Percentiles rank a stretch among this genome's conserved stretches.
Evolutionary conservation across 2,329 filamentous ascomycete genomes (phyloP).

Genomic region (Sclerotinia sclerotiorum): DNA sequence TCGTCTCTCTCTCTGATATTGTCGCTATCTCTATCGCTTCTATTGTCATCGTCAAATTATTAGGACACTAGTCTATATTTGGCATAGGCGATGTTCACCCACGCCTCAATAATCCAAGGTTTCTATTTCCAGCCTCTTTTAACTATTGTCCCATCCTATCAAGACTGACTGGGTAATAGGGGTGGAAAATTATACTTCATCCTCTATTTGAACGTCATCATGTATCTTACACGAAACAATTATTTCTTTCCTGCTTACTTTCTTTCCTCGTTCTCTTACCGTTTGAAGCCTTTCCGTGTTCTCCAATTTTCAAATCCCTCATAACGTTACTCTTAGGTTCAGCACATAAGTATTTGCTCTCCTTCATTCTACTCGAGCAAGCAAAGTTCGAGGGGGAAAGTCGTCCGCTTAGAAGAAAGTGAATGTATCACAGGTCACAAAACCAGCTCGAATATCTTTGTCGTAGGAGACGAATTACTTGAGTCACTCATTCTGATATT

Average conservation of each 20-base stretch:
- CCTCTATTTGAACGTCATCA: conserved; percentile 19
- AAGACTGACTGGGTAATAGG: conserved; percentile 15
- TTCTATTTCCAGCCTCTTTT: conserved; percentile 22
- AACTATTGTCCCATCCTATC: conserved; percentile 1
- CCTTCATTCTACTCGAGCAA: neutral
- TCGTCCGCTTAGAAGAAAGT: neutral
- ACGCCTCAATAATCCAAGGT: conserved; percentile 17
- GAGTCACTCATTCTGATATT: conserved; percentile 18
- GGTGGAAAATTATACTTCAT: conserved; percentile 16
- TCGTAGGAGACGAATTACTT: conserved; percentile 1
- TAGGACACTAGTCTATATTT: conserved; percentile 13
- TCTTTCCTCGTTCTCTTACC: conserved; percentile 16
- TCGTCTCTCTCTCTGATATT: neutral
- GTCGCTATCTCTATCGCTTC: neutral
- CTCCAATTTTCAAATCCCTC: neutral
- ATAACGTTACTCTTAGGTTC: conserved; percentile 11
- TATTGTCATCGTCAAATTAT: conserved; percentile 21
- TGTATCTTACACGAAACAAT: conserved; percentile 20
- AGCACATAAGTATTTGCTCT: conserved; percentile 25
- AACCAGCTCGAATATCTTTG: neutral
- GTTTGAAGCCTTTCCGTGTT: conserved; percentile 14
- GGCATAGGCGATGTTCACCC: conserved; percentile 17
- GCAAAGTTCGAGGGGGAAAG: neutral
- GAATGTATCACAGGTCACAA: conserved; percentile 7
- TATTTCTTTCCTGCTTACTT: conserved; percentile 19